A percentile compares a stretch with the other conserved stretches of the same genome.
phyloP scores from a whole-genome alignment of 2,329 filamentous ascomycete genomes.

The Cercospora beticola region DNA sequence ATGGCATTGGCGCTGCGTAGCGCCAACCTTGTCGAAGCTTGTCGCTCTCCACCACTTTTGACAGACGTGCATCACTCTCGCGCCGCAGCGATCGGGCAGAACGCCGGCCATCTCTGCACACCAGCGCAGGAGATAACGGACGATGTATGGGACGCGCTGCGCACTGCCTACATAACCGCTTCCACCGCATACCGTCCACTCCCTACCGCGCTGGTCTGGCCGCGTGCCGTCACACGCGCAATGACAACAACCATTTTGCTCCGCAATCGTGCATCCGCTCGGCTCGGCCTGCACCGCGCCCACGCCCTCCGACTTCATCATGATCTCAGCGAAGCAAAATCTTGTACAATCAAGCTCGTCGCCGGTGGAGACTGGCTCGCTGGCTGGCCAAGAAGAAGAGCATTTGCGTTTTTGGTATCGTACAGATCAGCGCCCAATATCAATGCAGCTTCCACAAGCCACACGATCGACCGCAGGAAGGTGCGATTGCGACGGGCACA shows the following conservation, averaged over 20 bases:
- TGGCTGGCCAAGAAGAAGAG: not conserved
- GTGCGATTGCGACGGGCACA: not conserved
- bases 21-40: slow-evolving; percentile 1
- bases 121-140: not conserved
- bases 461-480: not conserved
- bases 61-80: not conserved
- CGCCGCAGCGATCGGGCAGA: not conserved
- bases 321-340: not conserved
- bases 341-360: not conserved
- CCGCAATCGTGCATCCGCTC: not conserved
- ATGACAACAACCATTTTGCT: not conserved
- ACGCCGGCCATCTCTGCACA: not conserved
- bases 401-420: not conserved
- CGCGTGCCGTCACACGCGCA: too few species aligned
- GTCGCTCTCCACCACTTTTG: not conserved
- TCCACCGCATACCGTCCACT: not conserved
- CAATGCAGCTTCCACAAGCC: not conserved
- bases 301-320: not conserved
- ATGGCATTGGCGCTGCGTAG: not conserved
- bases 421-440: not conserved
- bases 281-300: not conserved
- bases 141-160: not conserved
- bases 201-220: too few species aligned
- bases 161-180: not conserved
- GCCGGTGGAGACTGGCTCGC: not conserved